Evolutionary conservation across 805 yeast species (phyloP), one percentile per base, ranked within the genome.

Genomic region (Candida nitratophila): DNA sequence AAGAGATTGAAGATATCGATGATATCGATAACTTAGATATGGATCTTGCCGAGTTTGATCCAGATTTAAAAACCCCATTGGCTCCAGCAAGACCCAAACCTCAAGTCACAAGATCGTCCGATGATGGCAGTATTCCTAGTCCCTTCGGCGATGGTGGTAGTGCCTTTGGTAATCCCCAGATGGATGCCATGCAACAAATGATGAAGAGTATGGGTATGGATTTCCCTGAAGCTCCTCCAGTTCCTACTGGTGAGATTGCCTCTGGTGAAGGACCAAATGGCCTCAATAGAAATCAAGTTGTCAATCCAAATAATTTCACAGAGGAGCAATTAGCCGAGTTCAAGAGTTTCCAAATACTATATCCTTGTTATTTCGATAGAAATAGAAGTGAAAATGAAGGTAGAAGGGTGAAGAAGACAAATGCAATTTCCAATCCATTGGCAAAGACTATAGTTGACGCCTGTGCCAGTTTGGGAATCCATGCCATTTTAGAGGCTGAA

Each of bases 21-120:
- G 90, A 83, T 54, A 80, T 91, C 65, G 97, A 90, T 59, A 82
- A 89, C 67, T 71, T 88, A 80, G 96, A 91, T 55, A 83, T 87
- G 86, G 96, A 90, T 64, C 70, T 90, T 24, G 95, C 95, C 3
- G 95, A 91, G 67, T 84, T 88, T 50, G 97, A 89, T 63, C 89
- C 83, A 21, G 62, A 65, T 34, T 65, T 84, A 49, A 72, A 63
- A 36, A 82, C 91, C 0, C 86, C 91, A 8, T 65, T 83, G 20
- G 90, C 90, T 1, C 88, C 89, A 19, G 65, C 65, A 40, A 71
- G 74, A 52, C 75, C 81, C 20, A 73, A 74, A 49, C 84, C 87
- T 32, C 63, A 70, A 1, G 70, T 83, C 17, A 76, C 73, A 9
- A 71, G 86, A 57, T 80, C 86, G 16, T 83, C 79, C 52, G 86